Evolutionary conservation across 164 flowering plant genomes (phyloP), one percentile per base, ranked within the genome.

Genomic region (Amborella trichopoda): DNA sequence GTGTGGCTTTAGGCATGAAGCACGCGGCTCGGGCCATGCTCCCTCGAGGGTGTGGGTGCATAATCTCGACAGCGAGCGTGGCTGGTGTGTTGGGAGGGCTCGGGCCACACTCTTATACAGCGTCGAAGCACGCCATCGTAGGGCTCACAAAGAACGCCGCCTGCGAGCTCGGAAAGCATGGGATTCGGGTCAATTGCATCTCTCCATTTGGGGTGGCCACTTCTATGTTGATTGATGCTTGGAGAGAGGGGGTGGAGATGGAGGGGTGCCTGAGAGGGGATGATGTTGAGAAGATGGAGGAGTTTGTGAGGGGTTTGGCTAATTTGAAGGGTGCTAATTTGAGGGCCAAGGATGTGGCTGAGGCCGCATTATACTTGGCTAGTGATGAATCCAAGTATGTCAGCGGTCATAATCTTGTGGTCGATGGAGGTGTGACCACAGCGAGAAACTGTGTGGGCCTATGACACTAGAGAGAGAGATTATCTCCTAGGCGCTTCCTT

Each of bases 131-230:
- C 24, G 94, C 94, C 39, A 73, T 87, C 19, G 77, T 83, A 2
- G 96, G 96, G 53, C 63, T 87, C 1, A 81, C 85, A 3, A 83
- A 81, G 70, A 83, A 83, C 47, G 48, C 82, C 5, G 90, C 96
- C 0, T 77, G 87, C 26, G 96, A 87, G 67, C 69, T 87, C 1
- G 94, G 96, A 1, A 43, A 56, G 59, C 61, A 68, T 48, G 96
- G 96, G 51, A 81, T 87, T 37, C 56, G 94, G 46, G 93, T 80
- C 4, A 87, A 87, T 36, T 81, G 94, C 64, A 77, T 87, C 24
- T 87, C 96, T n/a, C 96, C 96, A 28, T 83, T 78, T 54, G 96
- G 87, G 49, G 89, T 83, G 32, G 89, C 93, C 11, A 86, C 96
- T 1, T 46, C 76, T 3, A 80, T 86, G 89, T 75, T 78, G 30